phyloP scores from a whole-genome alignment of 2,329 filamentous ascomycete species.

The Fusarium continuum region DNA sequence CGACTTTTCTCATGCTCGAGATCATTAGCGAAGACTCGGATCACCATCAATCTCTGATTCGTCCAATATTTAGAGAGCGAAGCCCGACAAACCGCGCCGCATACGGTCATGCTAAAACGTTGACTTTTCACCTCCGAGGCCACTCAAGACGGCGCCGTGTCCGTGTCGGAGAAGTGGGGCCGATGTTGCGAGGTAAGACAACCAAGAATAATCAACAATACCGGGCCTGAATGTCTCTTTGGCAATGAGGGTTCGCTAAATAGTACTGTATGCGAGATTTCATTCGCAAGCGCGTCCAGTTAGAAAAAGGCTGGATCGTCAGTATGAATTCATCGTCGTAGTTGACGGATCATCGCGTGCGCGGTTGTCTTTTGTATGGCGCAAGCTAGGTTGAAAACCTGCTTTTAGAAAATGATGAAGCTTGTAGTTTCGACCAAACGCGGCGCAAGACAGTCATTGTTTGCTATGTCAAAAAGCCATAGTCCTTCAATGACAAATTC shows the following conservation, averaged over 20 bases:
- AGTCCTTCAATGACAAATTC: conserved; percentile 11
- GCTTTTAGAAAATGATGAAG: conserved; percentile 16
- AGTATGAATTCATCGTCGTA: conserved; percentile 8
- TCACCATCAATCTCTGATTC: background rate
- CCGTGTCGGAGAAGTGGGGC: conserved; percentile 29
- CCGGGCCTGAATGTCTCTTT: background rate
- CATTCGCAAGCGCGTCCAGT: background rate
- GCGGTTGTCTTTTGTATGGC: background rate
- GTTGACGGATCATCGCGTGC: background rate
- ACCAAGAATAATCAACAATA: background rate
- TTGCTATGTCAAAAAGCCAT: background rate
- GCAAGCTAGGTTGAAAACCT: conserved; percentile 16
- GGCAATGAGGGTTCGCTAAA: conserved; percentile 24
- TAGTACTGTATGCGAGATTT: background rate
- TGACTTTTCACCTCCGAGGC: background rate
- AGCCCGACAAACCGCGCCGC: background rate
- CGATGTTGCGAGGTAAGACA: background rate
- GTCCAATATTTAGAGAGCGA: background rate
- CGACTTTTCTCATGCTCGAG: background rate
- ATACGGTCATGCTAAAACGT: background rate
- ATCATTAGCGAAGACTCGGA: background rate
- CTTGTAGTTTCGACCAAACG: background rate
- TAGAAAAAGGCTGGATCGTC: background rate
- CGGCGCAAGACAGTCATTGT: background rate
- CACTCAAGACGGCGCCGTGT: background rate